Evolutionary conservation across 2,329 filamentous ascomycete species (phyloP).

Genomic region (Penicillium sclerotiorum): DNA sequence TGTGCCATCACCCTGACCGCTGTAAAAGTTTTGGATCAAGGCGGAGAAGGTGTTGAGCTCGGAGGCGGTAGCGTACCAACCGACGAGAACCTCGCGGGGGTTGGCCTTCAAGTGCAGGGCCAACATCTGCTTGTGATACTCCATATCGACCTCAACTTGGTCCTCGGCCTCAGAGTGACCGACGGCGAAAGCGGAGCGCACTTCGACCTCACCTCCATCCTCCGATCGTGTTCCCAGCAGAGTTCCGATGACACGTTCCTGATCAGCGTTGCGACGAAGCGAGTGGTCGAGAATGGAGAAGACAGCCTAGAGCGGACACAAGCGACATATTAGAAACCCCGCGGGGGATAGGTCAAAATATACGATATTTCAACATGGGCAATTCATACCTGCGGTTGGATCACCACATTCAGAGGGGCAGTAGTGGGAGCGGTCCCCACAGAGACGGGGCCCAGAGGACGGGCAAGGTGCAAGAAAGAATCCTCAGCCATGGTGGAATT

Average conservation of each 20-base stretch:
- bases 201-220: slow-evolving; percentile 95
- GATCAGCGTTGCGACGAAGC: slow-evolving; percentile 85
- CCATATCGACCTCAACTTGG: slow-evolving; percentile 99
- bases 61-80: slow-evolving; percentile 97
- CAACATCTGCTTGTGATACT: slow-evolving; percentile 99
- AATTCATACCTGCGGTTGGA: slow-evolving; percentile 81
- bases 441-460: slow-evolving; percentile 81
- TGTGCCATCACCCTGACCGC: slow-evolving; percentile 92
- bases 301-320: slow-evolving; percentile 52
- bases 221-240: slow-evolving; percentile 90
- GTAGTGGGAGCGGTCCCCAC: slow-evolving; percentile 81
- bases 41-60: slow-evolving; percentile 98
- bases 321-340: not conserved
- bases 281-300: slow-evolving; percentile 83
- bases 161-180: slow-evolving; percentile 98
- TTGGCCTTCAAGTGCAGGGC: slow-evolving; percentile 90
- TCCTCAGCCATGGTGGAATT: slow-evolving; percentile 78
- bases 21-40: slow-evolving; percentile 99
- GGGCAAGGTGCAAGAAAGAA: slow-evolving; percentile 90
- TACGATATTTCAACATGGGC: not conserved
- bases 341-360: not conserved
- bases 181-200: slow-evolving; percentile 95
- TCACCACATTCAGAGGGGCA: slow-evolving; percentile 87
- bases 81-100: slow-evolving; percentile 89
- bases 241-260: slow-evolving; percentile 94